phyloP scores from a whole-genome alignment of 1,284 basidiomycete species.

The Vanrija sp. region DNA sequence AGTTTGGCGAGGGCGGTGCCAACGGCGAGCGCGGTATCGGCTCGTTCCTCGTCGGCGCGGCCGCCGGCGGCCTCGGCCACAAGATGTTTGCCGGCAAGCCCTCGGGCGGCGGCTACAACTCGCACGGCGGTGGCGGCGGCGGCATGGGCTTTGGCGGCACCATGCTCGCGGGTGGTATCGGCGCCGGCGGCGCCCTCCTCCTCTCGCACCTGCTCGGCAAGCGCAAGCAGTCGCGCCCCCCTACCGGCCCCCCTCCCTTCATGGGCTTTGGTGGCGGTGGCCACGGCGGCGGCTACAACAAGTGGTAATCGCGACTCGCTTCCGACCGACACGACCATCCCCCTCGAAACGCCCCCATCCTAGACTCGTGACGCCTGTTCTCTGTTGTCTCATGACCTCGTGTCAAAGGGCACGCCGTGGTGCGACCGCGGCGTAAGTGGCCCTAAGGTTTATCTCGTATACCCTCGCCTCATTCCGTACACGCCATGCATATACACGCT shows the following conservation, averaged over 20 bases:
- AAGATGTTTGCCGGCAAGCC: neutral
- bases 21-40: slow-evolving; percentile 16
- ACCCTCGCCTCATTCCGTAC: too few species aligned
- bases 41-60: slow-evolving; percentile 1
- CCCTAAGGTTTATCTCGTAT: too few species aligned
- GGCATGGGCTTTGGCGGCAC: slow-evolving; percentile 4
- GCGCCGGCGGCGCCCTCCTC: slow-evolving; percentile 5
- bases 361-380: too few species aligned
- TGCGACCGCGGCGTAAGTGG: too few species aligned
- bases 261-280: neutral
- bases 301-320: too few species aligned
- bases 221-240: too few species aligned
- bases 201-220: slow-evolving; percentile 3
- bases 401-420: too few species aligned
- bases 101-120: slow-evolving; percentile 5
- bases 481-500: too few species aligned
- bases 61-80: slow-evolving; percentile 11
- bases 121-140: slow-evolving; percentile 1
- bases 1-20: neutral
- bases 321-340: too few species aligned
- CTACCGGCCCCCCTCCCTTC: too few species aligned
- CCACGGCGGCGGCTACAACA: neutral
- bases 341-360: too few species aligned
- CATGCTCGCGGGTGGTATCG: slow-evolving; percentile 5
- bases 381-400: too few species aligned